Evolutionary conservation across 2,329 filamentous ascomycete genomes (phyloP).

Genomic region (Nigrospora osmanthi): DNA sequence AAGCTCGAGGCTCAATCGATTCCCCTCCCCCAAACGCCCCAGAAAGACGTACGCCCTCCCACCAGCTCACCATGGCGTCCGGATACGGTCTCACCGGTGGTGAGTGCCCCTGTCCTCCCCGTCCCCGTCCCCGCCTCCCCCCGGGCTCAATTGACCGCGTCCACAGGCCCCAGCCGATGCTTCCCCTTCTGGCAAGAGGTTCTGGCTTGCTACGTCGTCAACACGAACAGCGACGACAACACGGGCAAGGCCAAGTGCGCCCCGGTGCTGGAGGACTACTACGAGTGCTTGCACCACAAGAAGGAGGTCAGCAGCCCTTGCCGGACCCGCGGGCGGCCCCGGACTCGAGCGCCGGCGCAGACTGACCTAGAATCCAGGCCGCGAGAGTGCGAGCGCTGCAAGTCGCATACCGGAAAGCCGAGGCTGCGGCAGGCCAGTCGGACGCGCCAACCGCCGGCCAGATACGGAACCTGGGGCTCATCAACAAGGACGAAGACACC

Average conservation of each 20-base stretch:
- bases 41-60: background rate
- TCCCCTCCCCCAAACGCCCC: background rate
- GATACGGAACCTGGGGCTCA: constrained; percentile 77
- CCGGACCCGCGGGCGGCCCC: background rate
- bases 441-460: constrained; percentile 75
- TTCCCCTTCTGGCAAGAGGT: constrained; percentile 99
- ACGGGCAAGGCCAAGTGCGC: constrained; percentile 82
- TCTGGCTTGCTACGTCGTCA: constrained; percentile 95
- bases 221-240: constrained; percentile 71
- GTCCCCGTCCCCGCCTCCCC: constrained; percentile 3
- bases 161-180: constrained; percentile 63
- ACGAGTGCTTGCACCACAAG: constrained; percentile 96
- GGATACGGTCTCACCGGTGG: constrained; percentile 77
- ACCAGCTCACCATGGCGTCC: constrained; percentile 55
- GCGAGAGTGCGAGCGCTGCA: constrained; percentile 73
- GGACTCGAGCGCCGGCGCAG: constrained; percentile 1
- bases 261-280: constrained; percentile 87
- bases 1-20: constrained; percentile 5
- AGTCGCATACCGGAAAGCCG: constrained; percentile 74
- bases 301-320: constrained; percentile 69
- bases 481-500: constrained; percentile 78
- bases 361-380: constrained; percentile 42
- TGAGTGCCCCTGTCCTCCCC: constrained; percentile 33
- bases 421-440: constrained; percentile 68
- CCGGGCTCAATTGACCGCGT: constrained; percentile 10